Base-by-base conservation (phyloP, 768 basidiomycete genomes). In the Suillus plorans region DNA sequence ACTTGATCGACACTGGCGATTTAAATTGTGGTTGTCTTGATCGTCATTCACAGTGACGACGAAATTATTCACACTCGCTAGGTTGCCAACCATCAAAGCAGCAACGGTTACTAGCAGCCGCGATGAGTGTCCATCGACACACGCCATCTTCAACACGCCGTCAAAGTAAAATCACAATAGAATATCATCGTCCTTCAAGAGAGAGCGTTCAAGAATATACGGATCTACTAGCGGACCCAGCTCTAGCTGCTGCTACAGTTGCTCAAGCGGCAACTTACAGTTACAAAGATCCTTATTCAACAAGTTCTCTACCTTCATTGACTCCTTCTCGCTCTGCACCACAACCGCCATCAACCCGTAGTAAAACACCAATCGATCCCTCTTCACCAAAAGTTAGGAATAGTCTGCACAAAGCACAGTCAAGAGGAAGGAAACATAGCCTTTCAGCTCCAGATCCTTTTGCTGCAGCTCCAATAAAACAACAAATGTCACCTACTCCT, bases 191-290 rank as follows among this genome's bases (percentile, higher is more conserved):
- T 20, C 90, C 90, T 3, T 89, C 88, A 13, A 80, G 90, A 52
- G 85, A 90, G 74, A 89, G 88, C 68, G 88, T 92, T 66, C 89
- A 89, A 68, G 90, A 92, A 68, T 91, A 91, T 76, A 83, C 87
- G 74, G 85, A 88, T 63, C 87, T 92, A 62, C 83, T 93, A 61
- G 83, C 82, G 37, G 84, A 89, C 74, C 80, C 85, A 14, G 84
- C 81, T 70, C 60, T 84, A 10, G 83, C 85, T 84, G 83, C 86
- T 42, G 80, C 83, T 44, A 82, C 83, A 52, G 83, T 86, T 36
- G 77, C 76, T 8, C 50, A 28, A 55, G 62, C 70, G 18, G 61
- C 72, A 0, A 69, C 66, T 68, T 78, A 80, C 70, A 69, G 64
- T 68, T 78, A 80, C 70, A 72, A 71, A 64, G 82, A 76, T 64